These are phyloP conservation scores for Plenodomus tracheiphilus DNA, from an alignment of 2,329 filamentous ascomycete genomes.

Conservation along the genomic window DNA sequence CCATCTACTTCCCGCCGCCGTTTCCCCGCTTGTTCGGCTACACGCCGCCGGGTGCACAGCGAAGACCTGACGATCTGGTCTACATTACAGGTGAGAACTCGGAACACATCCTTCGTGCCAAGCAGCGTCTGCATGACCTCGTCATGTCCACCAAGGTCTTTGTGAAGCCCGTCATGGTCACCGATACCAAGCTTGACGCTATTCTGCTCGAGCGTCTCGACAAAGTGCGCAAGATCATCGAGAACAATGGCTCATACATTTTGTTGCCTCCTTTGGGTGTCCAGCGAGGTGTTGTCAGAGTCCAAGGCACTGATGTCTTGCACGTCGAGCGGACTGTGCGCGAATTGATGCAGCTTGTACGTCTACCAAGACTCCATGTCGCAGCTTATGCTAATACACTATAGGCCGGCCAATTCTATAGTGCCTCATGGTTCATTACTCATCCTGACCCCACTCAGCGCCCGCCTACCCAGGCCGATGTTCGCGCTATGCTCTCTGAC, in stretches of 20 bases:
- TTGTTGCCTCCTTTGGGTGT: constrained; percentile 87
- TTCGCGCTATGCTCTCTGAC: constrained; percentile 88
- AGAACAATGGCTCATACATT: constrained; percentile 93
- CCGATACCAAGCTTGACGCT: constrained; percentile 90
- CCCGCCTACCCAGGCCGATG: constrained; percentile 67
- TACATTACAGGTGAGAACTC: constrained; percentile 91
- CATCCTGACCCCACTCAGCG: constrained; percentile 69
- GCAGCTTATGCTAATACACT: constrained; percentile 19
- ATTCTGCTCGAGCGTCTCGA: constrained; percentile 89
- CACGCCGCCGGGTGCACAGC: constrained; percentile 76
- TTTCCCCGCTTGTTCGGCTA: constrained; percentile 93
- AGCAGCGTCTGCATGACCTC: constrained; percentile 87
- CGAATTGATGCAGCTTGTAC: constrained; percentile 91
- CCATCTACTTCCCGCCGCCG: constrained; percentile 95
- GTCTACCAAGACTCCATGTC: constrained; percentile 33
- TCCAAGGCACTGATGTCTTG: constrained; percentile 90
- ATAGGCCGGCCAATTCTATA: constrained; percentile 95
- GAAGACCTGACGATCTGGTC: constrained; percentile 84
- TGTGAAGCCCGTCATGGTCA: constrained; percentile 89
- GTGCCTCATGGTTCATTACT: constrained; percentile 92
- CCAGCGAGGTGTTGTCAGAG: constrained; percentile 79
- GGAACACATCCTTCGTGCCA: constrained; percentile 83
- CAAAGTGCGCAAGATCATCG: constrained; percentile 97
- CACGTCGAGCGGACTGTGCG: constrained; percentile 94
- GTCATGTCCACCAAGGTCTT: constrained; percentile 73